phyloP scores from a whole-genome alignment of 495 filamentous ascomycete genomes.

The Tuber brumale region DNA sequence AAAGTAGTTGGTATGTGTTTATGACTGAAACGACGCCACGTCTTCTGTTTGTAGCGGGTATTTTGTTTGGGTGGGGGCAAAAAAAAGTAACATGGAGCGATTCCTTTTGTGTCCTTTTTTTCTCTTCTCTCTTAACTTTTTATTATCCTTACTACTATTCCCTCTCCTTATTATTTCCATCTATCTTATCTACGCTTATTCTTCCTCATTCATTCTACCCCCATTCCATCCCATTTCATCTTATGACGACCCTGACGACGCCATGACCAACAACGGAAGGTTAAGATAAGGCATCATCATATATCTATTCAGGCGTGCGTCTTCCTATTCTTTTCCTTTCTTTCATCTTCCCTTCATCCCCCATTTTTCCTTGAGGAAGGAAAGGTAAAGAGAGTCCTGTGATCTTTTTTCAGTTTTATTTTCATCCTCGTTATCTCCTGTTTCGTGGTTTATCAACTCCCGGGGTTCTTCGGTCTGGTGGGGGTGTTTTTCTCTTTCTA shows the following conservation, averaged over 20 bases:
- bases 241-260: conserved; percentile 27
- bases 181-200: background rate
- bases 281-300: conserved; percentile 8
- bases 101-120: conserved; percentile 27
- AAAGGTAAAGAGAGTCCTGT: background rate
- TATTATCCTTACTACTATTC: conserved; percentile 10
- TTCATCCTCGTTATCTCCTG: conserved; percentile 17
- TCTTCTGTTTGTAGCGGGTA: conserved; percentile 35
- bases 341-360: conserved; percentile 24
- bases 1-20: conserved; percentile 9
- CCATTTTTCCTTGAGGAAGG: conserved; percentile 8
- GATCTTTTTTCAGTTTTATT: background rate
- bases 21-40: conserved; percentile 27
- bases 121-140: conserved; percentile 8
- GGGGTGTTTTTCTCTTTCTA: conserved; percentile 29
- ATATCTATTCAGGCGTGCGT: conserved; percentile 20
- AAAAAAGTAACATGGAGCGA: conserved; percentile 37
- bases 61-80: conserved; percentile 16
- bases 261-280: conserved; percentile 19
- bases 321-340: conserved; percentile 25
- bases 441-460: conserved; percentile 9
- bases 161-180: background rate
- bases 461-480: conserved; percentile 36
- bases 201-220: background rate
- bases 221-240: background rate